Evolutionary conservation across 2,329 filamentous ascomycete species (phyloP).

Genomic region (Neopestalotiopsis rosae): DNA sequence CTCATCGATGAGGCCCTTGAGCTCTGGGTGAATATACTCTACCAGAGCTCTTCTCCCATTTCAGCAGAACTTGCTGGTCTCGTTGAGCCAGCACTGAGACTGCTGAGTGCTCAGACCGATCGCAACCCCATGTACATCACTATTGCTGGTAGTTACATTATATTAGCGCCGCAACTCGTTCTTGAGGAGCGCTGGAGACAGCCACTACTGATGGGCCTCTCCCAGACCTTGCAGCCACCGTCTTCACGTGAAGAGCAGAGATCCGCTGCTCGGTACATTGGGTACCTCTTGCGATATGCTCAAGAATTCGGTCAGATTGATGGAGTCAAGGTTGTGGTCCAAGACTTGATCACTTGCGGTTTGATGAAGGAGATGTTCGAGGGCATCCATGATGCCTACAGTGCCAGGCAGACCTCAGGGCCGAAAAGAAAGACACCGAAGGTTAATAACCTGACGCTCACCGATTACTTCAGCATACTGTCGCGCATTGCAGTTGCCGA

Average conservation of each 20-base stretch:
- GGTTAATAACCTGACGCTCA: conserved; percentile 77
- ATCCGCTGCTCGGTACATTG: conserved; percentile 64
- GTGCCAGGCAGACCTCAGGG: conserved; percentile 81
- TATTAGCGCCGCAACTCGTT: conserved; percentile 72
- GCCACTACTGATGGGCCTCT: conserved; percentile 55
- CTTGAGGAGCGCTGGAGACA: conserved; percentile 61
- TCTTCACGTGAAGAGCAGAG: conserved; percentile 62
- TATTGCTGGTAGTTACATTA: conserved; percentile 73
- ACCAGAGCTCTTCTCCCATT: conserved; percentile 67
- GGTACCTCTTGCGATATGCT: conserved; percentile 68
- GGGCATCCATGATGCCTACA: conserved; percentile 70
- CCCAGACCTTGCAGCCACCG: conserved; percentile 53
- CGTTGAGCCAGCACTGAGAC: conserved; percentile 65
- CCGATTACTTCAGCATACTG: conserved; percentile 85
- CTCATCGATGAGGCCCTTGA: conserved; percentile 92
- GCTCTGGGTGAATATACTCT: conserved; percentile 80
- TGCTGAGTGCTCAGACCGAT: conserved; percentile 70
- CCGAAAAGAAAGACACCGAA: conserved; percentile 73
- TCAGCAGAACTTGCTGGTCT: conserved; percentile 67
- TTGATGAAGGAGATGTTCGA: conserved; percentile 69
- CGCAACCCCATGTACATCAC: conserved; percentile 66
- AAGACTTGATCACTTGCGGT: conserved; percentile 67
- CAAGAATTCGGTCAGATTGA: conserved; percentile 64
- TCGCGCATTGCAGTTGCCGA: conserved; percentile 78
- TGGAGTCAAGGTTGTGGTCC: conserved; percentile 67